phyloP scores from a whole-genome alignment of 352 stramenopile species.

The Saprolegnia parasitica region DNA sequence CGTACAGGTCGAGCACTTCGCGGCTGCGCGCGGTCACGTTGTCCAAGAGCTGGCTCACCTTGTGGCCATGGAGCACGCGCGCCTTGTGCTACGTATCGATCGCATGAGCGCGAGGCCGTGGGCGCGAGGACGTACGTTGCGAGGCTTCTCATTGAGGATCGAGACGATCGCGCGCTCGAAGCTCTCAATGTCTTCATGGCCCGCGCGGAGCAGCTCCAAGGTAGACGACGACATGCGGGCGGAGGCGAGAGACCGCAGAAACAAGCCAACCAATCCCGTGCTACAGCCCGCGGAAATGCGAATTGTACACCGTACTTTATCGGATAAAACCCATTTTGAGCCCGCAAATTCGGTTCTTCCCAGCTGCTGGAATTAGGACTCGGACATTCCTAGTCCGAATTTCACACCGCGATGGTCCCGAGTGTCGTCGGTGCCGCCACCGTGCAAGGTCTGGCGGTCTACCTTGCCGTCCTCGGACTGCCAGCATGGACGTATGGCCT shows the following conservation, averaged over 20 bases:
- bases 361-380: background rate
- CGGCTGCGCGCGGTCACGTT: constrained; percentile 59
- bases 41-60: constrained; percentile 76
- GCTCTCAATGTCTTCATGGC: constrained; percentile 76
- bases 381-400: background rate
- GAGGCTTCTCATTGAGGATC: constrained; percentile 70
- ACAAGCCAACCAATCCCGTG: background rate
- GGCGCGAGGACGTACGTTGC: constrained; percentile 51
- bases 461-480: background rate
- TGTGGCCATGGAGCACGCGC: constrained; percentile 76
- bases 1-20: constrained; percentile 73
- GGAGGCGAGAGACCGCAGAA: background rate
- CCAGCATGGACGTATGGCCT: constrained; percentile 10
- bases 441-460: background rate
- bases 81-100: constrained; percentile 50
- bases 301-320: background rate
- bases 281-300: background rate
- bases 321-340: background rate
- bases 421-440: background rate
- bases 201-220: constrained; percentile 73
- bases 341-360: background rate
- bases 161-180: constrained; percentile 67
- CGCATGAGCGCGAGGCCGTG: background rate
- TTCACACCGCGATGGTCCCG: background rate
- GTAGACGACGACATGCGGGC: constrained; percentile 76